Conservation (phyloP, 768 basidiomycete genomes). For the Termitomyces bulborhizus region DNA sequence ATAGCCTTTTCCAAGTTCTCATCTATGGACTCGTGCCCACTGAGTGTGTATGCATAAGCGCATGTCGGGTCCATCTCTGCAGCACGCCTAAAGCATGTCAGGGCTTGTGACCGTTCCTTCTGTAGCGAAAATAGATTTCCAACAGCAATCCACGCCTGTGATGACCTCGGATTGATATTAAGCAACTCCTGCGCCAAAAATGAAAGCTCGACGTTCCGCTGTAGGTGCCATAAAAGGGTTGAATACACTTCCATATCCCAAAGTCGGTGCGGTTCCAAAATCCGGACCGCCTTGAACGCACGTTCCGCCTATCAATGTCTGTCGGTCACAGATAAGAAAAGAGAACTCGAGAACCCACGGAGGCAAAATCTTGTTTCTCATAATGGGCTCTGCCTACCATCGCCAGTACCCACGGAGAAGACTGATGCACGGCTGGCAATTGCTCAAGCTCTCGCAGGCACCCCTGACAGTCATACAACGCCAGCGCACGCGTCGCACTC, state of each 20-base stretch:
- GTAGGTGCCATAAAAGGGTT: constrained; percentile 92
- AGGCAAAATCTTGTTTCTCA: constrained; percentile 82
- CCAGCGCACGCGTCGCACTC: constrained; percentile 66
- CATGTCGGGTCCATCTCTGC: constrained; percentile 83
- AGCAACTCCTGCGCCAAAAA: constrained; percentile 91
- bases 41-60: constrained; percentile 94
- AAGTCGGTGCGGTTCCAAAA: constrained; percentile 84
- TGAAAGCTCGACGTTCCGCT: constrained; percentile 77
- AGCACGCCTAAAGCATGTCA: constrained; percentile 92
- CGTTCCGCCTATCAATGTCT: constrained; percentile 66
- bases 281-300: constrained; percentile 76
- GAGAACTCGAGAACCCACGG: constrained; percentile 48
- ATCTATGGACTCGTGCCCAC: constrained; percentile 95
- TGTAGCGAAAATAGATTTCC: constrained; percentile 95
- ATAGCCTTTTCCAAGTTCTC: constrained; percentile 93
- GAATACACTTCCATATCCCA: constrained; percentile 96
- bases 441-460: constrained; percentile 74
- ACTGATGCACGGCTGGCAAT: constrained; percentile 68
- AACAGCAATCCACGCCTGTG: constrained; percentile 93
- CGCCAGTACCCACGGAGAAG: constrained; percentile 71
- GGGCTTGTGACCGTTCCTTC: constrained; percentile 88
- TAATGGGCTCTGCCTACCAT: constrained; percentile 86
- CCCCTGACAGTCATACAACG: constrained; percentile 67
- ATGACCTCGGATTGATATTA: constrained; percentile 71
- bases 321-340: constrained; percentile 20